phyloP scores from a whole-genome alignment of 108 stramenopile species.

The Cyclotella distinguenda region DNA sequence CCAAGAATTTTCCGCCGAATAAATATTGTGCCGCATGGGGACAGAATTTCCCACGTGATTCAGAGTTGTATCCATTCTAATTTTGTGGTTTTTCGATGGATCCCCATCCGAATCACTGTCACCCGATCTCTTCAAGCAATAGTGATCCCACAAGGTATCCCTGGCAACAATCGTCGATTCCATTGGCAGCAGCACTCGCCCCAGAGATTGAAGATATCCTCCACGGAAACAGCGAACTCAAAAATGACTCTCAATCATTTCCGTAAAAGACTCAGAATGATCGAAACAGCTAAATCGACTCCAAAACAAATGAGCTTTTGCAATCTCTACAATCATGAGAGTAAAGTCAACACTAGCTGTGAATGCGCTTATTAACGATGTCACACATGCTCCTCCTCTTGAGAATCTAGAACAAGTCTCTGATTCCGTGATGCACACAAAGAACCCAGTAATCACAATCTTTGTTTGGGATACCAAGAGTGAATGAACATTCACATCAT shows the following conservation, averaged over 20 bases:
- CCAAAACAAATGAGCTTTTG: conserved; percentile 8
- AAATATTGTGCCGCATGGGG: conserved; percentile 57
- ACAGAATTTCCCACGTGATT: conserved; percentile 62
- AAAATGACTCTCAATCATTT: conserved; percentile 1
- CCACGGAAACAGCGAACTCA: conserved; percentile 23
- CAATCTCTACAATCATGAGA: conserved; percentile 20
- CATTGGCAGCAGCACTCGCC: conserved; percentile 30
- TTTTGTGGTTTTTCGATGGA: background rate
- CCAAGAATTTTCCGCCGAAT: conserved; percentile 1
- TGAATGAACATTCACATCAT: conserved; percentile 29
- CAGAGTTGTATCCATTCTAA: background rate
- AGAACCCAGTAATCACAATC: conserved; percentile 19
- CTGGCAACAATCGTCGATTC: conserved; percentile 17
- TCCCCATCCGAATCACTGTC: background rate
- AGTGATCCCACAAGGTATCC: conserved; percentile 11
- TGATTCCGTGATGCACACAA: background rate
- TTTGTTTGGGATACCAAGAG: conserved; percentile 18
- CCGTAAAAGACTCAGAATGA: background rate
- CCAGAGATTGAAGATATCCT: conserved; percentile 25
- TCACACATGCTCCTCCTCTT: no score
- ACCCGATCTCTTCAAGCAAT: background rate
- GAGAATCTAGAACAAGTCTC: background rate
- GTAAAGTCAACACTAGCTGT: conserved; percentile 8
- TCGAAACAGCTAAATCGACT: background rate
- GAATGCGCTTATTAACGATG: background rate